Evolutionary conservation across 2,329 filamentous ascomycete genomes (phyloP), one percentile per base, ranked within the genome.

Genomic region (Stylonectria norvegica): DNA sequence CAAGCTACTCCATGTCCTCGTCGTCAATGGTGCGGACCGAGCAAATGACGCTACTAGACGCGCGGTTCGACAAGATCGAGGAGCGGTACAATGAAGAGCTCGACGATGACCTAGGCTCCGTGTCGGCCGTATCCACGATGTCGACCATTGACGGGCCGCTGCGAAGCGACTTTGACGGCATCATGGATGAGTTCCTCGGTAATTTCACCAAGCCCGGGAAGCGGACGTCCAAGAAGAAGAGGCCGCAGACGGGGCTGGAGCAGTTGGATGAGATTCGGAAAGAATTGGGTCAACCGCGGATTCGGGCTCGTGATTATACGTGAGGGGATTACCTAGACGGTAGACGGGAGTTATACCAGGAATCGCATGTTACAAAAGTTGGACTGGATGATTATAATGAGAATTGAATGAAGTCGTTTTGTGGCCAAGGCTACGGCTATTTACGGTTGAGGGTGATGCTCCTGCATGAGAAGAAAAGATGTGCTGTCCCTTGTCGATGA

Each of bases 121-220:
- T 83, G 56, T 83, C 80, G 9, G 78, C 72, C 5, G 68, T 80
- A 32, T 83, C 81, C 9, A 75, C 75, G 4, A 73, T 76, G 38
- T 88, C 84, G 2, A 84, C 79, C 47, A 81, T 87, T 1, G 76
- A 67, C 60, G 85, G 83, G 0, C 77, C 83, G 8, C 69, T 88
- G 25, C 74, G 89, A 32, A 71, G 75, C 27, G 90, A 96, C 61
- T 95, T 98, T 64, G 84, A 95, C 60, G 78, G 73, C 46, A 89
- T 97, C 60, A 81, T 98, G 73, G 91, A 97, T 60, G 90, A 95
- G 41, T 98, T 98, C 67, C 68, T 97, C 18, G 86, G 82, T 7
- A 81, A 73, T 22, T 85, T 87, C 59, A 79, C 79, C 8, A 83
- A 81, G 65, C 76, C 76, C 17, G 85, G 85, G 2, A 89, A 89